Evolutionary conservation across 2,329 filamentous ascomycete species (phyloP).

Genomic region (Aurifilum marmelostoma): DNA sequence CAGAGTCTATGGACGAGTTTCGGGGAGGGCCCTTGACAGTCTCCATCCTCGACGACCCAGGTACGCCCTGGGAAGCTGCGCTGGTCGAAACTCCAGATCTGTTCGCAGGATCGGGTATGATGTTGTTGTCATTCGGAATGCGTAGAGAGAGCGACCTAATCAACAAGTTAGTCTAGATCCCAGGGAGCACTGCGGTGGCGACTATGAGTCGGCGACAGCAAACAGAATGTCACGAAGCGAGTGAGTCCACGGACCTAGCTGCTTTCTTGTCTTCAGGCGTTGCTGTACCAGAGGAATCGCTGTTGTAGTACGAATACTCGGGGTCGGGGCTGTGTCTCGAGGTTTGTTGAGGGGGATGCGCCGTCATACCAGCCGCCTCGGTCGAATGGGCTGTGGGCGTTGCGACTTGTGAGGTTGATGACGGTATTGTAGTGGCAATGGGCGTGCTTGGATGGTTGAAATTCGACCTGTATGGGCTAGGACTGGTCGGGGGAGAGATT

Average conservation of each 20-base stretch:
- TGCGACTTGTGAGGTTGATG: constrained; percentile 27
- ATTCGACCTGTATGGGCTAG: constrained; percentile 44
- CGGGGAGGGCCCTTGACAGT: constrained; percentile 56
- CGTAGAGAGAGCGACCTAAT: constrained; percentile 36
- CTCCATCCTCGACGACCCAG: constrained; percentile 49
- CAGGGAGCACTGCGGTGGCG: constrained; percentile 7
- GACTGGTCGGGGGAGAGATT: constrained; percentile 47
- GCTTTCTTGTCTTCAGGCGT: constrained; percentile 38
- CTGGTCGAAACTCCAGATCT: constrained; percentile 49
- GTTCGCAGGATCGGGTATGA: constrained; percentile 46
- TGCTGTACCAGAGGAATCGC: constrained; percentile 41
- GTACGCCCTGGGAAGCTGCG: constrained; percentile 48
- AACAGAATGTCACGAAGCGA: constrained; percentile 3
- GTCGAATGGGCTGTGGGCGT: constrained; percentile 2
- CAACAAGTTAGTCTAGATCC: constrained; percentile 7
- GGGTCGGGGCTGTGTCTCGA: constrained; percentile 27
- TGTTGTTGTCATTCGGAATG: constrained; percentile 55
- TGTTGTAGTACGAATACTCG: constrained; percentile 43
- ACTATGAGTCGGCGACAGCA: not conserved
- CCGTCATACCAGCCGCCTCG: constrained; percentile 30
- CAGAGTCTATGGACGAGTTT: constrained; percentile 90
- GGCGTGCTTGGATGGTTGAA: constrained; percentile 36
- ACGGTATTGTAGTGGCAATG: constrained; percentile 35
- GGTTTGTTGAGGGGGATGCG: constrained; percentile 30
- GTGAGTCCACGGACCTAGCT: constrained; percentile 37